These are phyloP conservation scores for Fusarium sp. DNA, from an alignment of 2,329 filamentous ascomycete genomes.

Conservation along the genomic window DNA sequence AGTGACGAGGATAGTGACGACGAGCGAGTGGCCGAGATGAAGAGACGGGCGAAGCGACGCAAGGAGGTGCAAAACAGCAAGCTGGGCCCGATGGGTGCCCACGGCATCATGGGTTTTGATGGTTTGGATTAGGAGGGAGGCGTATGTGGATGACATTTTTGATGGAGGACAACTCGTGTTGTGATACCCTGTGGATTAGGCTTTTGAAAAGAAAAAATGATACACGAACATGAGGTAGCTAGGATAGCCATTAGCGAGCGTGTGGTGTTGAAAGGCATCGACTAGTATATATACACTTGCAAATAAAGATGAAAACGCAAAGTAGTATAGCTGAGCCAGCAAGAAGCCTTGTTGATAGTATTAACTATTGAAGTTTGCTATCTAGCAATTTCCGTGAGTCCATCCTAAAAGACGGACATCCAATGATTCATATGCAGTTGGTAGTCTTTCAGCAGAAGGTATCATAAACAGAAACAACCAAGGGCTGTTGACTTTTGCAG, in stretches of 20 bases:
- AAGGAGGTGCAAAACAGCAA: slow-evolving; percentile 58
- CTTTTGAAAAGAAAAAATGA: neutral
- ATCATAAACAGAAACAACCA: slow-evolving; percentile 34
- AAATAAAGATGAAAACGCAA: neutral
- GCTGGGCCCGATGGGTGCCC: slow-evolving; percentile 63
- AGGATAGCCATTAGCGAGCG: neutral
- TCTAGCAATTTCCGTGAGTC: slow-evolving; percentile 23
- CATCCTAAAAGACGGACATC: slow-evolving; percentile 37
- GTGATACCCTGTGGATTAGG: slow-evolving; percentile 28
- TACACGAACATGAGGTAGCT: neutral
- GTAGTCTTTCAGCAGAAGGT: slow-evolving; percentile 37
- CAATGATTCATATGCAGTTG: slow-evolving; percentile 37
- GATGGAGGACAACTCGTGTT: slow-evolving; percentile 14
- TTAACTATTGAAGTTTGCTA: slow-evolving; percentile 20
- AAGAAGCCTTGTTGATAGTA: slow-evolving; percentile 7
- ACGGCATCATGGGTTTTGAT: slow-evolving; percentile 64
- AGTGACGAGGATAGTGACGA: slow-evolving; percentile 59
- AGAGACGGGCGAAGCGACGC: slow-evolving; percentile 59
- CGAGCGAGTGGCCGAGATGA: slow-evolving; percentile 53
- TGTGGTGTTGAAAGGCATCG: neutral
- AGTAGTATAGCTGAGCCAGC: no score
- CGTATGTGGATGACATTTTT: neutral
- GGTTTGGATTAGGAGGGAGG: slow-evolving; percentile 55
- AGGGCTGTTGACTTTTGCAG: neutral
- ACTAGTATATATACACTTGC: neutral